A percentile compares a stretch with the other conserved stretches of the same genome.
Evolutionary conservation across 1,139 yeast species (phyloP).

Genomic region (Taphrina sp.): DNA sequence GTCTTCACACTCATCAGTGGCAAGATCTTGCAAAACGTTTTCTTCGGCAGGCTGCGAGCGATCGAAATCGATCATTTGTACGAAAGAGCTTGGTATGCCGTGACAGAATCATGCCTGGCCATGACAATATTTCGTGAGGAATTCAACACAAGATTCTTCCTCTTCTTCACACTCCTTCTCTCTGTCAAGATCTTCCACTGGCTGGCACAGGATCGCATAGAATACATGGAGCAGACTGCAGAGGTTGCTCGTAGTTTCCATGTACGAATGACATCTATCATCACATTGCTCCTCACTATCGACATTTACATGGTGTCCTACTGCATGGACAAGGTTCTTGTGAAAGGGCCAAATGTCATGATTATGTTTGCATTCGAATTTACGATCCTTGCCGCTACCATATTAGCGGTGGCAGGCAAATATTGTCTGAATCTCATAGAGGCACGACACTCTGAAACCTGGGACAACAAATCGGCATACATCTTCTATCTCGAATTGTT

Average conservation of each 20-base stretch:
- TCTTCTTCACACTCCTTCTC: constrained; percentile 48
- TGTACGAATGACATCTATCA: constrained; percentile 46
- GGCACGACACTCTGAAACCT: constrained; percentile 52
- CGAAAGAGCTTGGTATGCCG: constrained; percentile 64
- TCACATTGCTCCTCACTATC: constrained; percentile 49
- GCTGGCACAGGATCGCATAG: constrained; percentile 52
- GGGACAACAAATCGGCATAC: constrained; percentile 35
- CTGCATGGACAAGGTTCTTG: constrained; percentile 59
- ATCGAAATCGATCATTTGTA: constrained; percentile 76
- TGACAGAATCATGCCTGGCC: constrained; percentile 64
- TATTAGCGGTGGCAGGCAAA: constrained; percentile 53
- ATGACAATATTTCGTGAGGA: constrained; percentile 61
- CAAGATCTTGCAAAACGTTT: constrained; percentile 49
- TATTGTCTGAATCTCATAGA: constrained; percentile 60
- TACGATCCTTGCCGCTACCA: constrained; percentile 61
- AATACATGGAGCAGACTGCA: constrained; percentile 40
- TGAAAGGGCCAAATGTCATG: constrained; percentile 51
- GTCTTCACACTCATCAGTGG: constrained; percentile 49
- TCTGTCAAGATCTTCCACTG: constrained; percentile 72
- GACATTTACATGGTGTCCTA: constrained; percentile 58
- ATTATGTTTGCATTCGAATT: constrained; percentile 73
- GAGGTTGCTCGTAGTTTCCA: constrained; percentile 38
- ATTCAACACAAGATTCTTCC: constrained; percentile 52
- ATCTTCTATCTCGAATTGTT: constrained; percentile 35
- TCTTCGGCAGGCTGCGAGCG: constrained; percentile 74